Evolutionary conservation across 2,329 filamentous ascomycete species (phyloP).

Genomic region (Tricladium varicosporioides): DNA sequence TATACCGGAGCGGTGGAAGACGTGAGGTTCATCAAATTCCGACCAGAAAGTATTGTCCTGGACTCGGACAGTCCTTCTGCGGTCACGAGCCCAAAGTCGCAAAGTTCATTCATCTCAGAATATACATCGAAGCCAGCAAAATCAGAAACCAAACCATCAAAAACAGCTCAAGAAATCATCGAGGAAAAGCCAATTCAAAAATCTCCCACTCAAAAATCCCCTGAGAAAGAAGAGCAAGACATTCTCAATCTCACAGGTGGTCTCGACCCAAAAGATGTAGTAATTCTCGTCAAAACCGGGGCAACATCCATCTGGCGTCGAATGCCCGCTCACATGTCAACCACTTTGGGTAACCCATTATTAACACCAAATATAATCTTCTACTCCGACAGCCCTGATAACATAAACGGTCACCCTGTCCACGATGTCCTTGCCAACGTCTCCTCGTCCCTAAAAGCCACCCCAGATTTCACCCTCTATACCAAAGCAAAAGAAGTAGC

Average conservation of each 20-base stretch:
- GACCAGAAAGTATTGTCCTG: not conserved
- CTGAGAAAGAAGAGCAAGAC: not conserved
- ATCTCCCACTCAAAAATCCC: too few relatives aligned
- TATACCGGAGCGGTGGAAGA: not conserved
- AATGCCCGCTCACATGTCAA: slow-evolving; percentile 20
- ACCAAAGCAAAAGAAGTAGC: slow-evolving; percentile 5
- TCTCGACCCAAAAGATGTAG: slow-evolving; percentile 15
- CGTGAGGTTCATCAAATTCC: not conserved
- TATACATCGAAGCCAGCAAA: not conserved
- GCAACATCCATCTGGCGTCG: slow-evolving; percentile 16
- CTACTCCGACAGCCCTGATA: slow-evolving; percentile 13
- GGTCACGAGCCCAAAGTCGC: too few relatives aligned
- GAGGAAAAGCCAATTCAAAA: not conserved
- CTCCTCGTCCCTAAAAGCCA: slow-evolving; percentile 12
- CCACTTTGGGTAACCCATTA: slow-evolving; percentile 8
- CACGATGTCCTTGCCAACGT: slow-evolving; percentile 18
- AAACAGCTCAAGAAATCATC: not conserved
- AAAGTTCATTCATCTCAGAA: not conserved
- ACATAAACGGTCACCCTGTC: slow-evolving; percentile 13
- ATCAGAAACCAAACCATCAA: not conserved
- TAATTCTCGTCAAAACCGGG: slow-evolving; percentile 19
- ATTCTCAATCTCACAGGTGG: not conserved
- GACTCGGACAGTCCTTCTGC: not conserved
- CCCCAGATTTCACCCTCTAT: slow-evolving; percentile 17
- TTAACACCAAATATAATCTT: slow-evolving; percentile 14